phyloP scores from a whole-genome alignment of 805 yeast species.

The Metschnikowia santaceciliae region DNA sequence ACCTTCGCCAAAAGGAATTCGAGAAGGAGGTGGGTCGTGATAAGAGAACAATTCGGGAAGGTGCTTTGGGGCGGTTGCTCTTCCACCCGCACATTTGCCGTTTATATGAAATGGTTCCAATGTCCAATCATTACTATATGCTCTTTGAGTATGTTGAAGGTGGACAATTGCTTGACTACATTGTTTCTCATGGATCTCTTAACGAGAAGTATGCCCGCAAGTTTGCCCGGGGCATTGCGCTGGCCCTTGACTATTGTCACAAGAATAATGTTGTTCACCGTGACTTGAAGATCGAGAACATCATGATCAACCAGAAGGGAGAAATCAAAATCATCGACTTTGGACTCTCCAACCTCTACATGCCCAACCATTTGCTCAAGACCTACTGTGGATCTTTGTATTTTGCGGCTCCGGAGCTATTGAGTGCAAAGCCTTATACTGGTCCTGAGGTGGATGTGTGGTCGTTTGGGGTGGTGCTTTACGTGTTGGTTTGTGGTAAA shows the following conservation, averaged over 20 bases:
- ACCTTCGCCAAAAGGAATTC: slow-evolving; percentile 62
- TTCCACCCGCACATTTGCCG: slow-evolving; percentile 92
- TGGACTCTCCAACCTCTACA: slow-evolving; percentile 86
- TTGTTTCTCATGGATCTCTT: slow-evolving; percentile 91
- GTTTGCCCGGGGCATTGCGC: slow-evolving; percentile 91
- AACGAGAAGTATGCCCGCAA: slow-evolving; percentile 92
- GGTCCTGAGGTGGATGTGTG: slow-evolving; percentile 99
- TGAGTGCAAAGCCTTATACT: slow-evolving; percentile 84
- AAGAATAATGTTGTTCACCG: slow-evolving; percentile 93
- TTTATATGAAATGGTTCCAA: slow-evolving; percentile 87
- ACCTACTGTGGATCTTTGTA: slow-evolving; percentile 97
- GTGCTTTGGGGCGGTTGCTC: slow-evolving; percentile 83
- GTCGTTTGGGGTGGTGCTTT: slow-evolving; percentile 96
- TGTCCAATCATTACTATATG: slow-evolving; percentile 97
- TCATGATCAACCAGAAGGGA: slow-evolving; percentile 89
- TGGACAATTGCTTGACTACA: slow-evolving; percentile 95
- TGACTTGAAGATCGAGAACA: slow-evolving; percentile 93
- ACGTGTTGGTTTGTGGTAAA: slow-evolving; percentile 93
- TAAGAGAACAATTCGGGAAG: slow-evolving; percentile 89
- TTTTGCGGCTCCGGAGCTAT: slow-evolving; percentile 96
- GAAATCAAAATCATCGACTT: slow-evolving; percentile 95
- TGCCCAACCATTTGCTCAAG: slow-evolving; percentile 65
- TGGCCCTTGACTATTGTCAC: slow-evolving; percentile 92
- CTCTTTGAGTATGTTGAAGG: slow-evolving; percentile 95
- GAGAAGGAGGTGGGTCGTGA: slow-evolving; percentile 88